Evolutionary conservation across 768 basidiomycete genomes (phyloP).

Genomic region (Paxillus ammoniavirescens): DNA sequence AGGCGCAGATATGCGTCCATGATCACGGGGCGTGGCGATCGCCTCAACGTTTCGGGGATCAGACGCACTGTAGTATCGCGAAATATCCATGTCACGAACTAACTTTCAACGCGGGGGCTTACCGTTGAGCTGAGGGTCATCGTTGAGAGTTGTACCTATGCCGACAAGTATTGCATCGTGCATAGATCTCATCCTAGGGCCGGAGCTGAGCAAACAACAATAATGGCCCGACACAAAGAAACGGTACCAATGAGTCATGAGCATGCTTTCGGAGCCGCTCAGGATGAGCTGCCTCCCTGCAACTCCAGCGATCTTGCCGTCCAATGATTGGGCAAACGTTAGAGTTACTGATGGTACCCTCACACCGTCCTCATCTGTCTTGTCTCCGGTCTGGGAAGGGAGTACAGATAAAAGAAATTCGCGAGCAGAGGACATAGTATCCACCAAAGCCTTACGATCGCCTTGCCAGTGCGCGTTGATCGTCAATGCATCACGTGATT

Average conservation of each 20-base stretch:
- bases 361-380: slow-evolving; percentile 11
- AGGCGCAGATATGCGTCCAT: slow-evolving; percentile 77
- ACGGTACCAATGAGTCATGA: slow-evolving; percentile 88
- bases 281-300: slow-evolving; percentile 74
- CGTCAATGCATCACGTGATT: slow-evolving; percentile 7
- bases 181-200: slow-evolving; percentile 78
- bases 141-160: slow-evolving; percentile 84
- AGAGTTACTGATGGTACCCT: slow-evolving; percentile 66
- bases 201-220: background rate
- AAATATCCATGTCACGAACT: background rate
- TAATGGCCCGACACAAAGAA: background rate
- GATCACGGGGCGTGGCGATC: slow-evolving; percentile 79
- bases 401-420: slow-evolving; percentile 31
- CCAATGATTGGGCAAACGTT: slow-evolving; percentile 83
- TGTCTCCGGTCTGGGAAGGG: slow-evolving; percentile 12
- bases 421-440: slow-evolving; percentile 8
- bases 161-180: slow-evolving; percentile 94
- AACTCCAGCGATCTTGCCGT: slow-evolving; percentile 83
- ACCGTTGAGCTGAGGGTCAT: slow-evolving; percentile 96
- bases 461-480: background rate
- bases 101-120: slow-evolving; percentile 21
- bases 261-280: slow-evolving; percentile 83
- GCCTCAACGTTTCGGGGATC: slow-evolving; percentile 41
- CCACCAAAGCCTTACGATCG: too few species aligned
- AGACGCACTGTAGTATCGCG: slow-evolving; percentile 45